Evolutionary conservation across 352 stramenopile genomes (phyloP).

Genomic region (Globisporangium canariense): DNA sequence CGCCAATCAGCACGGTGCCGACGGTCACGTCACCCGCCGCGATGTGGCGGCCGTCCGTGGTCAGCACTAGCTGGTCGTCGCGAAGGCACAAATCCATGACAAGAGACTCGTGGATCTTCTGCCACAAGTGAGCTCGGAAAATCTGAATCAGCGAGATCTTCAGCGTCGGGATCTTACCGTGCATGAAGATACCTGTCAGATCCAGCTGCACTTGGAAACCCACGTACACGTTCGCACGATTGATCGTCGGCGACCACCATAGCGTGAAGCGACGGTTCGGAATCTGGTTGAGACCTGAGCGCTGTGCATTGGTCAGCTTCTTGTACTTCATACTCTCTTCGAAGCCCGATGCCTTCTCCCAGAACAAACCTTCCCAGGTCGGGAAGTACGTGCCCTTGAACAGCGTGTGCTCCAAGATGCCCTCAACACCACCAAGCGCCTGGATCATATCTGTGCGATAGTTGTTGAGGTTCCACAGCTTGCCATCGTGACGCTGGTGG

Average conservation of each 20-base stretch:
- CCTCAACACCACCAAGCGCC: conserved; percentile 98
- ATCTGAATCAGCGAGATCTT: conserved; percentile 98
- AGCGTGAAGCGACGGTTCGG: conserved; percentile 99
- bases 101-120: conserved; percentile 99
- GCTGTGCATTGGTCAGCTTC: conserved; percentile 99
- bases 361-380: conserved; percentile 99
- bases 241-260: conserved; percentile 99
- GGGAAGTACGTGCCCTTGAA: conserved; percentile 99
- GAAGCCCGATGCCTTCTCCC: conserved; percentile 98
- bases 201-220: conserved; percentile 99
- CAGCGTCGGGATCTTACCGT: conserved; percentile 99
- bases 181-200: conserved; percentile 99
- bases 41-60: conserved; percentile 18
- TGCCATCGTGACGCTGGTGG: conserved; percentile 98
- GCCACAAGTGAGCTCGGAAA: conserved; percentile 99
- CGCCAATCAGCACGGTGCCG: conserved; percentile 14
- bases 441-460: conserved; percentile 99
- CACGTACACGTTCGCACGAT: conserved; percentile 99
- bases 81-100: conserved; percentile 92
- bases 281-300: conserved; percentile 99
- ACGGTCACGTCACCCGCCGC: conserved; percentile 11
- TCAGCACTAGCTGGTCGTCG: conserved; percentile 14
- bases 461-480: conserved; percentile 99
- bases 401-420: conserved; percentile 99
- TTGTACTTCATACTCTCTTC: conserved; percentile 98